phyloP scores from a whole-genome alignment of 345 rosid species.

The Dimocarpus longan region DNA sequence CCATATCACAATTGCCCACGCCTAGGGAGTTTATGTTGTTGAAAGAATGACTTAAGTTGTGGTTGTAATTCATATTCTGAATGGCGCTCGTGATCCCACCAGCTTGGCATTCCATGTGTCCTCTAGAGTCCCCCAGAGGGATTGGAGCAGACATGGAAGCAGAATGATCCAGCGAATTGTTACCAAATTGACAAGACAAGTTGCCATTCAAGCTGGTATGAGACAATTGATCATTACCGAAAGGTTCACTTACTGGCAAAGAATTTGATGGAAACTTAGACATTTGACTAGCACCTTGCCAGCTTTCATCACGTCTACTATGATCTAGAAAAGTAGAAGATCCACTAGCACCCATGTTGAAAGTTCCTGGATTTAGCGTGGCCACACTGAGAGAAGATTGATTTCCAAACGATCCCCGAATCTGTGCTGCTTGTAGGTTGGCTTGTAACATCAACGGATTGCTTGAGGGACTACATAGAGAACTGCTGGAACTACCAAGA shows the following conservation, averaged over 20 bases:
- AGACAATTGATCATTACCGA: slow-evolving; percentile 39
- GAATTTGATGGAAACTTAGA: slow-evolving; percentile 53
- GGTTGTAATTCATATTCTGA: slow-evolving; percentile 37
- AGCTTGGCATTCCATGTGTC: slow-evolving; percentile 50
- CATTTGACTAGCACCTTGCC: slow-evolving; percentile 53
- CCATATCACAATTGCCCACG: slow-evolving; percentile 37
- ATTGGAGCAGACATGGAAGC: slow-evolving; percentile 38
- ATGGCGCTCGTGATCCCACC: slow-evolving; percentile 44
- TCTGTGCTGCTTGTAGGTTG: slow-evolving; percentile 37
- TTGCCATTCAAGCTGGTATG: slow-evolving; percentile 33
- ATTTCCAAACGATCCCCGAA: slow-evolving; percentile 38
- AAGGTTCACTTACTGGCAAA: slow-evolving; percentile 40
- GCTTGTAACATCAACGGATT: slow-evolving; percentile 45
- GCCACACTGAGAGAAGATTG: slow-evolving; percentile 48
- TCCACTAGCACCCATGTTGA: slow-evolving; percentile 35
- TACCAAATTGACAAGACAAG: slow-evolving; percentile 35
- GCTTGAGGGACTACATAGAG: slow-evolving; percentile 40
- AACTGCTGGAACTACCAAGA: slow-evolving; percentile 45
- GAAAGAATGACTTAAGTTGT: slow-evolving; percentile 35
- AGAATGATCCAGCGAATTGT: slow-evolving; percentile 42
- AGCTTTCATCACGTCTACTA: slow-evolving; percentile 42
- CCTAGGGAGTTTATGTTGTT: slow-evolving; percentile 36
- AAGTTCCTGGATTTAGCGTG: slow-evolving; percentile 40
- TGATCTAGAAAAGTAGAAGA: slow-evolving; percentile 52
- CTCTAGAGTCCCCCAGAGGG: slow-evolving; percentile 41